phyloP scores from a whole-genome alignment of 192 early-diverging fungal genomes.

The Entomortierella parvispora region DNA sequence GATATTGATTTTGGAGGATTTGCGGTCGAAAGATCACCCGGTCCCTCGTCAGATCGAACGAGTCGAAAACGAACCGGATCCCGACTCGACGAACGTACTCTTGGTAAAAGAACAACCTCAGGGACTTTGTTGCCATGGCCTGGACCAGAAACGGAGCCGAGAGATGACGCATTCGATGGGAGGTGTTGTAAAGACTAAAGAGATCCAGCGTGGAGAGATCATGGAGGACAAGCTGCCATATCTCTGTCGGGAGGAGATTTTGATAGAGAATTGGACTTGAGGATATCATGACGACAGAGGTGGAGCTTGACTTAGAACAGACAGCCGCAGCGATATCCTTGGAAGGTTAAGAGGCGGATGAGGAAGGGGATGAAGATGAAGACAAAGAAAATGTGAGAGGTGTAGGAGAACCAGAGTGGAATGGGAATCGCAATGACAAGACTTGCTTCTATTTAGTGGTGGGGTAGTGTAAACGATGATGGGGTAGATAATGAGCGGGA shows the following conservation, averaged over 20 bases:
- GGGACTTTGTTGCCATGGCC: conserved; percentile 28
- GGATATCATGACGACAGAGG: too few species aligned
- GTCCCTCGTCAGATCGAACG: conserved; percentile 37
- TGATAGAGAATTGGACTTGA: conserved; percentile 12
- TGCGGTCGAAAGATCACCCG: conserved; percentile 30
- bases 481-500: background rate
- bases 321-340: too few species aligned
- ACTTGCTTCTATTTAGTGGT: background rate
- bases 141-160: conserved; percentile 16
- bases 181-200: conserved; percentile 43
- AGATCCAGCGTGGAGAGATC: conserved; percentile 21
- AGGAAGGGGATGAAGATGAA: background rate
- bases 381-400: too few species aligned
- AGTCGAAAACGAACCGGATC: conserved; percentile 39
- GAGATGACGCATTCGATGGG: conserved; percentile 26
- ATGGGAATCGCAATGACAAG: background rate
- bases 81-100: conserved; percentile 42
- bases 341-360: too few species aligned
- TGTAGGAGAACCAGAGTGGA: background rate
- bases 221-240: conserved; percentile 23
- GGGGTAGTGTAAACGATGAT: background rate
- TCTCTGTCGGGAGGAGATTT: conserved; percentile 27
- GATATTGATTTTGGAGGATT: conserved; percentile 18
- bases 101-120: conserved; percentile 38
- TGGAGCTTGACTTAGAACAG: too few species aligned